A percentile compares a stretch with the other conserved stretches of the same genome.
Conservation (phyloP, 2,329 filamentous ascomycete genomes). For the Zymoseptoria brevis region DNA sequence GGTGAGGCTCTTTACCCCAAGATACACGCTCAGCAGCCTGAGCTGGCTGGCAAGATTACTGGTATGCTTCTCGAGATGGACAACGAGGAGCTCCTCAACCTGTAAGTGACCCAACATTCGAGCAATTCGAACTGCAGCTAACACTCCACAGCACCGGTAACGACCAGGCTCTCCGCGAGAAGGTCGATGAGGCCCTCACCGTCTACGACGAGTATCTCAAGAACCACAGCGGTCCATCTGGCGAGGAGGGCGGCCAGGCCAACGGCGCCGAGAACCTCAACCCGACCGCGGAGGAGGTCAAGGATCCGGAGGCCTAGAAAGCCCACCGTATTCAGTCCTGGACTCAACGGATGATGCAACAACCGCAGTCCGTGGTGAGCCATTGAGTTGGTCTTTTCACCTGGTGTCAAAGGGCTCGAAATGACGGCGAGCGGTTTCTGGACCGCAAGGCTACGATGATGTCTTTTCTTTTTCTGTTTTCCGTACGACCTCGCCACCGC, state of each 20-base stretch:
- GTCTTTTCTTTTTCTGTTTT: slow-evolving; percentile 6
- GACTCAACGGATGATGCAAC: slow-evolving; percentile 11
- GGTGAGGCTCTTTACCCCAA: slow-evolving; percentile 98
- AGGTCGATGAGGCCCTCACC: slow-evolving; percentile 93
- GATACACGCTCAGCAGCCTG: slow-evolving; percentile 89
- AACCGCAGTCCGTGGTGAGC: slow-evolving; percentile 5
- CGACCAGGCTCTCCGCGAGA: slow-evolving; percentile 77
- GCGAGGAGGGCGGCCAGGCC: slow-evolving; percentile 24
- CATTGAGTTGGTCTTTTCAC: slow-evolving; percentile 1
- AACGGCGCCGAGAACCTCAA: slow-evolving; percentile 30
- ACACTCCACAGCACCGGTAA: slow-evolving; percentile 65
- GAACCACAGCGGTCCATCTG: slow-evolving; percentile 51
- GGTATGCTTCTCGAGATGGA: slow-evolving; percentile 99
- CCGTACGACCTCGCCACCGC: slow-evolving; percentile 4
- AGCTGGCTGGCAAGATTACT: slow-evolving; percentile 97
- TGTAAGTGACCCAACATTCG: slow-evolving; percentile 59
- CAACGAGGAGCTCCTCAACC: slow-evolving; percentile 82
- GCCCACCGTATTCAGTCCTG: slow-evolving; percentile 12
- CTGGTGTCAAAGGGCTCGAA: slow-evolving; percentile 11
- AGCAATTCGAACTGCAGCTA: slow-evolving; percentile 18
- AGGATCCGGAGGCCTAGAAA: slow-evolving; percentile 26
- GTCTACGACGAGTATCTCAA: slow-evolving; percentile 99
- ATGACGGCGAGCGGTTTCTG: slow-evolving; percentile 9
- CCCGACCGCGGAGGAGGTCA: slow-evolving; percentile 27
- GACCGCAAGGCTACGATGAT: slow-evolving; percentile 1